Conservation (phyloP, 352 stramenopile genomes). For the Aphanomyces invadans region DNA sequence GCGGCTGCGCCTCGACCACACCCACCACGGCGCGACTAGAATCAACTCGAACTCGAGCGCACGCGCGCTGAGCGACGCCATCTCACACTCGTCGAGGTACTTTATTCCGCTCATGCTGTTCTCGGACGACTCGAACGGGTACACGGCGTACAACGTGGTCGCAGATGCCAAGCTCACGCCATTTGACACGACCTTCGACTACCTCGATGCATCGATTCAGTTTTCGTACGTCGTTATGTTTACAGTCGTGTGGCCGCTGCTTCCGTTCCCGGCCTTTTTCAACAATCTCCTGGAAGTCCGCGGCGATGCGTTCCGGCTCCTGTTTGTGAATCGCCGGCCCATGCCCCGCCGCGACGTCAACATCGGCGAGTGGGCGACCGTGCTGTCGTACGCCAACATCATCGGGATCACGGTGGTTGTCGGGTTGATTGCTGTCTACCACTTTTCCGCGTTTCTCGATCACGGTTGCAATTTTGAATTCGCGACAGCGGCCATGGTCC, state of each 20-base stretch:
- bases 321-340: constrained; percentile 69
- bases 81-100: constrained; percentile 30
- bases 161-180: constrained; percentile 72
- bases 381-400: constrained; percentile 80
- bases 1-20: background rate
- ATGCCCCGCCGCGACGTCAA: constrained; percentile 76
- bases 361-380: constrained; percentile 78
- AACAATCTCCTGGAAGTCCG: constrained; percentile 84
- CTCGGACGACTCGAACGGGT: constrained; percentile 80
- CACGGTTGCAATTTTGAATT: constrained; percentile 74
- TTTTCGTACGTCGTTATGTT: constrained; percentile 90
- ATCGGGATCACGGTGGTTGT: constrained; percentile 76
- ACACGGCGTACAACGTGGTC: constrained; percentile 81
- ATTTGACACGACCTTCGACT: constrained; percentile 80
- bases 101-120: constrained; percentile 49
- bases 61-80: background rate
- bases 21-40: background rate
- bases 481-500: constrained; percentile 56
- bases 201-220: constrained; percentile 82
- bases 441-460: constrained; percentile 64
- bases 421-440: constrained; percentile 75
- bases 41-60: constrained; percentile 22
- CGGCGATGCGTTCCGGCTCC: constrained; percentile 68
- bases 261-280: constrained; percentile 78
- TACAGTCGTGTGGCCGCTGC: constrained; percentile 80